Evolutionary conservation across 2,329 filamentous ascomycete species (phyloP).

Genomic region (Xylaria multiplex): DNA sequence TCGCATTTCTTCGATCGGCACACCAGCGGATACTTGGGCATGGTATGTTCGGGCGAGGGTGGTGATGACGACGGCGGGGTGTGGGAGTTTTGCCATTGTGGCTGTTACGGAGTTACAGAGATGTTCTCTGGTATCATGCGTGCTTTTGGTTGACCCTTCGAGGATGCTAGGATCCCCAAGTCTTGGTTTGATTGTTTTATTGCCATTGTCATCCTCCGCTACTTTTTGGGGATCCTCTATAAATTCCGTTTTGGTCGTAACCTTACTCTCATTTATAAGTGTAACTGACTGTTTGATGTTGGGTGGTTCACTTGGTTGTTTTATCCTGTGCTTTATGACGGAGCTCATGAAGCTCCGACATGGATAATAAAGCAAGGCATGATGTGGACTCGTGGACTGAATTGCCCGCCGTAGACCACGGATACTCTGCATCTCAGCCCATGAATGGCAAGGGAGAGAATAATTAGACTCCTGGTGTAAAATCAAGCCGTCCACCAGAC

Average conservation of each 20-base stretch:
- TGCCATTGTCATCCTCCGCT: background rate
- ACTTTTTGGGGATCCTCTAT: background rate
- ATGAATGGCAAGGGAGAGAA: constrained; percentile 39
- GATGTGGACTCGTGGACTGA: constrained; percentile 38
- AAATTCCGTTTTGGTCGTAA: background rate
- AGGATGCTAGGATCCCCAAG: background rate
- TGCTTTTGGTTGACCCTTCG: background rate
- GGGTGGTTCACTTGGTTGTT: background rate
- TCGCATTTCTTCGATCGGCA: constrained; percentile 27
- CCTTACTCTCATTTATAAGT: background rate
- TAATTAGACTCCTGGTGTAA: constrained; percentile 3
- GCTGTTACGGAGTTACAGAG: constrained; percentile 59
- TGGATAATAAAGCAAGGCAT: constrained; percentile 8
- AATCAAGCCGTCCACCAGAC: background rate
- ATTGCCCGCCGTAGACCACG: constrained; percentile 43
- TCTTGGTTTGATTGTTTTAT: background rate
- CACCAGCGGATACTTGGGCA: constrained; percentile 28
- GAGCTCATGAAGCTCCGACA: constrained; percentile 28
- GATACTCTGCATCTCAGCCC: constrained; percentile 47
- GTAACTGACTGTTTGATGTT: background rate
- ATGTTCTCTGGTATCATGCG: constrained; percentile 38
- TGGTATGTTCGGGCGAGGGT: constrained; percentile 51
- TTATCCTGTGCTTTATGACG: background rate
- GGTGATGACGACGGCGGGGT: constrained; percentile 67
- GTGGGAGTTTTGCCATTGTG: constrained; percentile 64